These are phyloP conservation scores for Pseudocercospora eumusae DNA, from an alignment of 2,329 filamentous ascomycete genomes.

Conservation along the genomic window DNA sequence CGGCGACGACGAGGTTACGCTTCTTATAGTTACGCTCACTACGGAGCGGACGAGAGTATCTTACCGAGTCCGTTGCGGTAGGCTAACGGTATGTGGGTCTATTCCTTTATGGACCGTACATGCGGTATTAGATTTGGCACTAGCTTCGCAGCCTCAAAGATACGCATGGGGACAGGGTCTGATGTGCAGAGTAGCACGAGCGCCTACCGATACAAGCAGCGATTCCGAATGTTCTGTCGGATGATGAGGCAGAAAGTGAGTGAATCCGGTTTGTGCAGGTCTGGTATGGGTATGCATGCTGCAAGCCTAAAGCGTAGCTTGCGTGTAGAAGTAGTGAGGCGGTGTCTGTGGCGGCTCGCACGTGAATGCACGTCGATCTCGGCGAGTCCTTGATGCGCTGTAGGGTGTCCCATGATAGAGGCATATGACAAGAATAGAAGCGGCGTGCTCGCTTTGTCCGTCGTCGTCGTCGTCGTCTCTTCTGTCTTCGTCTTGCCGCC, in stretches of 20 bases:
- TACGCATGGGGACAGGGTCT: conserved; percentile 17
- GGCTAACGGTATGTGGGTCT: too few relatives aligned
- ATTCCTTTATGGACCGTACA: too few relatives aligned
- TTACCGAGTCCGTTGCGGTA: too few relatives aligned
- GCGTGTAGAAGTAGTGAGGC: conserved; percentile 1
- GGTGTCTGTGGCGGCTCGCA: conserved; percentile 11
- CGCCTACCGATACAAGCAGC: conserved; percentile 22
- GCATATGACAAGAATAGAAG: not conserved
- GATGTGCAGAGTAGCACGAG: conserved; percentile 24
- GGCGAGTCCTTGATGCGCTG: conserved; percentile 10
- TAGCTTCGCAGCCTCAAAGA: conserved; percentile 24
- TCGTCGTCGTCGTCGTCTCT: not conserved
- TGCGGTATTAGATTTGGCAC: too few relatives aligned
- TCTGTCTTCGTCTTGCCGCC: not conserved
- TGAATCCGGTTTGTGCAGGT: conserved; percentile 13
- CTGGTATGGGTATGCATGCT: conserved; percentile 10
- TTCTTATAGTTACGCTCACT: too few relatives aligned
- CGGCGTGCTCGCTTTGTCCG: not conserved
- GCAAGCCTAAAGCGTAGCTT: conserved; percentile 12
- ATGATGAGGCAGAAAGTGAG: not conserved
- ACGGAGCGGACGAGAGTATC: too few relatives aligned
- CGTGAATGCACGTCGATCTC: conserved; percentile 12
- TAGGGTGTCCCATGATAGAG: conserved; percentile 3
- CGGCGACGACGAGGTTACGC: too few relatives aligned
- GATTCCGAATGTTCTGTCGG: not conserved